Base-by-base conservation (phyloP, 805 yeast genomes). In the Wickerhamiella slavikovae region DNA sequence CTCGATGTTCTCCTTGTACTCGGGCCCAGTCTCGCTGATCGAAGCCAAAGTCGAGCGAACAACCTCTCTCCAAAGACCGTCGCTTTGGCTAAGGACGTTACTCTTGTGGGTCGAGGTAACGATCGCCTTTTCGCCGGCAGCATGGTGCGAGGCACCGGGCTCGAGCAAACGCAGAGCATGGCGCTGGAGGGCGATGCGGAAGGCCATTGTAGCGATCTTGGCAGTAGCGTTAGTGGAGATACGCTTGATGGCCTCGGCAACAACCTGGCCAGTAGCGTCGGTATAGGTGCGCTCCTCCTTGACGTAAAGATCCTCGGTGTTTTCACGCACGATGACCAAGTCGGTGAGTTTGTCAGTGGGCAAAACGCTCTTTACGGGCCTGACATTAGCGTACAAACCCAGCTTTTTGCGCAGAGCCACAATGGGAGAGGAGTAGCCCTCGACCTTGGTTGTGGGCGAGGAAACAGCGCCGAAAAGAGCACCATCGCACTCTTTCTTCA, bases 241-340 rank as follows among this genome's bases (percentile, higher is more conserved):
- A 58, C 98, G 72, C 64, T 91, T 91, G 59, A 79, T 85, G 35
- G 98, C 98, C 60, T 89, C 98, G 28, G 96, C 94, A 23, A 83
- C 78, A 55, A 68, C 71, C 44, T 77, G 70, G 38, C 95, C 94
- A 40, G 83, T 91, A 33, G 64, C 65, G 41, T 64, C 69, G 41
- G 64, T 70, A 51, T 64, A 78, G 27, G 78, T 53, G 44, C 59
- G 69, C 59, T 89, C 98, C 52, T 83, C 92, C 61, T 89, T 89
- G 55, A 89, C 75, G 60, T 89, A 89, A 44, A 85, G 64, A 57
- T 89, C 98, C 61, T 89, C 98, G 37, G 98, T 89, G 65, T 89
- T 89, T 59, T 89, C 98, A 54, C 98, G 77, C 22, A 89, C 98
- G 53, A 89, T 89, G 18, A 89, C 93, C 80, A 89, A 73, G 54